These are phyloP conservation scores for Melampsora larici-populina DNA, from an alignment of 1,284 basidiomycete genomes.

Conservation along the genomic window DNA sequence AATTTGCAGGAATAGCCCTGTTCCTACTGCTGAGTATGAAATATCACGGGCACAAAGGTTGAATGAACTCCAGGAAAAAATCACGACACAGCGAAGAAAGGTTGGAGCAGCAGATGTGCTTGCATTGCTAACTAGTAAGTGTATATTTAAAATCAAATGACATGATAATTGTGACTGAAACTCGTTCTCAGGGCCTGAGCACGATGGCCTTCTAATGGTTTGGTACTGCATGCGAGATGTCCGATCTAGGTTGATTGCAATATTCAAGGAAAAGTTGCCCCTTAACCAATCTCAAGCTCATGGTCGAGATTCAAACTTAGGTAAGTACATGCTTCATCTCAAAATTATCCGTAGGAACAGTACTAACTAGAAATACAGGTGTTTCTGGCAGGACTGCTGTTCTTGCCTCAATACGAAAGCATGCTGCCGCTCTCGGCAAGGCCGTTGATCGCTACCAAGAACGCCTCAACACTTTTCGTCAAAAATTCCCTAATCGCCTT, in stretches of 20 bases:
- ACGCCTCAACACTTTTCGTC: not conserved
- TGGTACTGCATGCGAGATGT: slow-evolving; percentile 8
- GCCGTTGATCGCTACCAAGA: not conserved
- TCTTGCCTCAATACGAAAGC: not conserved
- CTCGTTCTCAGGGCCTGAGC: not conserved
- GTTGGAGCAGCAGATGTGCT: not conserved
- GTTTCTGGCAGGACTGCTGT: not conserved
- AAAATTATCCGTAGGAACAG: not conserved
- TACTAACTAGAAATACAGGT: not conserved
- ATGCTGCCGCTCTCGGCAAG: not conserved
- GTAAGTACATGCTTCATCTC: not conserved
- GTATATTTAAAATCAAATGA: not conserved
- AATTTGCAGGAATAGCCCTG: not conserved
- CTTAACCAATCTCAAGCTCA: not conserved
- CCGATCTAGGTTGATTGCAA: not conserved
- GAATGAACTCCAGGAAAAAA: not conserved
- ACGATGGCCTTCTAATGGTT: not conserved
- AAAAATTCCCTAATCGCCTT: not conserved
- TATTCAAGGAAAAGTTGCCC: not conserved
- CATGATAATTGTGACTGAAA: not conserved
- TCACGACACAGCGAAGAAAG: not conserved
- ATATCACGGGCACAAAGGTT: not conserved
- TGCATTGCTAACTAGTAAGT: not conserved
- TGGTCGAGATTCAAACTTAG: slow-evolving; percentile 1
- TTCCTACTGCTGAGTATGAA: not conserved